phyloP scores from a whole-genome alignment of 192 early-diverging fungal species.

The Coemansia sp. region DNA sequence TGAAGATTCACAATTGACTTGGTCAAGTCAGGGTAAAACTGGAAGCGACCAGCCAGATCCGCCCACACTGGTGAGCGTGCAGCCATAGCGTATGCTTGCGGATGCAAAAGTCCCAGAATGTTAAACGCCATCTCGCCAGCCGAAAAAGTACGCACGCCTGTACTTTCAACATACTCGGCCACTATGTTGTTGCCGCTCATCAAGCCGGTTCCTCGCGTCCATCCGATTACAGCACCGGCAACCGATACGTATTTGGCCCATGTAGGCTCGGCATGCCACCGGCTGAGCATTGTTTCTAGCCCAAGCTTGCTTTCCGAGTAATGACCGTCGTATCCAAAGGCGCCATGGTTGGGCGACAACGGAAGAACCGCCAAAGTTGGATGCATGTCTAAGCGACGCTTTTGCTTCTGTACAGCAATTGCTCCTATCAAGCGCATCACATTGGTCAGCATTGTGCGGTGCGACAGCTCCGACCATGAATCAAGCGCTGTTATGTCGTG shows the following conservation, averaged over 20 bases:
- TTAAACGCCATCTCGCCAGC: constrained; percentile 93
- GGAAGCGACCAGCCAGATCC: constrained; percentile 41
- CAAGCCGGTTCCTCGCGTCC: constrained; percentile 95
- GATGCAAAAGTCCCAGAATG: constrained; percentile 83
- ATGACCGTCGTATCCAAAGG: constrained; percentile 89
- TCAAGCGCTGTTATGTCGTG: constrained; percentile 83
- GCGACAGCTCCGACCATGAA: constrained; percentile 85
- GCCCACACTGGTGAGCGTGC: constrained; percentile 60
- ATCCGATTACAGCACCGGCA: constrained; percentile 91
- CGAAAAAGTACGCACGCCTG: constrained; percentile 90
- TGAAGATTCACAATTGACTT: constrained; percentile 4
- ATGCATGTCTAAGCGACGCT: constrained; percentile 73
- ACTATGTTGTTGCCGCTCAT: constrained; percentile 91
- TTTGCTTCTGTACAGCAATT: constrained; percentile 80
- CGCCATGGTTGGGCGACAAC: constrained; percentile 95
- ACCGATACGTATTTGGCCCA: constrained; percentile 88
- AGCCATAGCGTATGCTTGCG: constrained; percentile 69
- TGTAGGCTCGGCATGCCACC: constrained; percentile 79
- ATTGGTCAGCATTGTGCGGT: constrained; percentile 94
- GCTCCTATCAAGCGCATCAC: constrained; percentile 80
- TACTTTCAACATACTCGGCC: constrained; percentile 82
- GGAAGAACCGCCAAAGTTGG: constrained; percentile 87
- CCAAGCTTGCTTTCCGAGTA: constrained; percentile 94
- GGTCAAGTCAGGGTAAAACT: constrained; percentile 18
- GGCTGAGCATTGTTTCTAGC: constrained; percentile 86